Evolutionary conservation across 2,329 filamentous ascomycete genomes (phyloP).

Genomic region (Daldinia sp.): DNA sequence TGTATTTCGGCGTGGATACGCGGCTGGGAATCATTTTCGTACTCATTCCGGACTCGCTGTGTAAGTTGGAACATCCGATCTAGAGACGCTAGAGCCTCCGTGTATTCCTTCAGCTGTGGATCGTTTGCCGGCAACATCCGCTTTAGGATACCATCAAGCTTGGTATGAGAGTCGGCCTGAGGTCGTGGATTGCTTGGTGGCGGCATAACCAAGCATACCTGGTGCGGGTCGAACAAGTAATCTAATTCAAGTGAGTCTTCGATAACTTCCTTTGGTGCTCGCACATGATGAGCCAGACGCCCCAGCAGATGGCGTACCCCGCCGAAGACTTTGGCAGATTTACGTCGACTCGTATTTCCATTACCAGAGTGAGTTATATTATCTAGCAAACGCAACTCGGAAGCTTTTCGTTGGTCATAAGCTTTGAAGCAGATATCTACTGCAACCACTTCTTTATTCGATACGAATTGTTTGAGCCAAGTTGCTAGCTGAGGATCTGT

Average conservation of each 20-base stretch:
- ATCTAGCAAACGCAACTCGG: slow-evolving; percentile 24
- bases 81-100: slow-evolving; percentile 43
- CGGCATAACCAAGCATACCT: slow-evolving; percentile 45
- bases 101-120: slow-evolving; percentile 25
- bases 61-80: slow-evolving; percentile 48
- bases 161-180: slow-evolving; percentile 47
- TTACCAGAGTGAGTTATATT: background rate
- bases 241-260: slow-evolving; percentile 49
- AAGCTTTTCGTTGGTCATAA: slow-evolving; percentile 27
- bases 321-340: slow-evolving; percentile 44
- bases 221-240: slow-evolving; percentile 51
- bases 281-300: slow-evolving; percentile 58
- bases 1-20: slow-evolving; percentile 61
- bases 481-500: slow-evolving; percentile 30
- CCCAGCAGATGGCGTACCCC: slow-evolving; percentile 58
- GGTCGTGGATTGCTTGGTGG: slow-evolving; percentile 37
- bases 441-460: background rate
- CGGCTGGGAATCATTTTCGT: slow-evolving; percentile 48
- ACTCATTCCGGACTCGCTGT: slow-evolving; percentile 45
- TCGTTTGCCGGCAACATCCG: slow-evolving; percentile 49
- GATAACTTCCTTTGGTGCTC: slow-evolving; percentile 56
- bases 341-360: background rate
- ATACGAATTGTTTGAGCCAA: slow-evolving; percentile 33
- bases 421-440: slow-evolving; percentile 34
- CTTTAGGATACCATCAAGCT: slow-evolving; percentile 50